Conservation (phyloP, 2,329 filamentous ascomycete species). For the Pseudogymnoascus sp. region DNA sequence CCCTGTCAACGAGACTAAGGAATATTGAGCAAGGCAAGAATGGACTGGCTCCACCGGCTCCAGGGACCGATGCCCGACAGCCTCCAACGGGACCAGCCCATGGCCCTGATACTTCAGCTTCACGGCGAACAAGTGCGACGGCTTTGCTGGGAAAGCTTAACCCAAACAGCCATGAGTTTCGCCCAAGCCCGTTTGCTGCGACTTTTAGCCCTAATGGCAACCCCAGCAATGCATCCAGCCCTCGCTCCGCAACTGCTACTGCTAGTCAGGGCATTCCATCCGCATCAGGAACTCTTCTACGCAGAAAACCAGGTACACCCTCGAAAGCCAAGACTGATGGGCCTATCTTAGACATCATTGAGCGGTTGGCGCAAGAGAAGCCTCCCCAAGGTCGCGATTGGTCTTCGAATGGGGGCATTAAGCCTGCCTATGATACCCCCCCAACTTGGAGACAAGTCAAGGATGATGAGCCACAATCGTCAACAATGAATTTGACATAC, state of each 20-base stretch:
- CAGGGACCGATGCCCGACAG: constrained; percentile 57
- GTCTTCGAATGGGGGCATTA: constrained; percentile 72
- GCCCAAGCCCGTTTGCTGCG: constrained; percentile 71
- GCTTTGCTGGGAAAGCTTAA: constrained; percentile 52
- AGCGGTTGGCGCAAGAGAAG: constrained; percentile 45
- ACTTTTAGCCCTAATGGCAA: constrained; percentile 65
- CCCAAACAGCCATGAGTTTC: constrained; percentile 68
- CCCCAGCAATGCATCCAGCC: constrained; percentile 61
- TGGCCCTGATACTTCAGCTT: constrained; percentile 42
- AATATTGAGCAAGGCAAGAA: constrained; percentile 18
- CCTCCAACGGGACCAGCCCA: constrained; percentile 68
- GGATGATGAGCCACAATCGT: constrained; percentile 62
- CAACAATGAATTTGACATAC: constrained; percentile 59
- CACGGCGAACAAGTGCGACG: constrained; percentile 43
- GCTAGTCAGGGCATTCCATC: constrained; percentile 27
- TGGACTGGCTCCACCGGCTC: constrained; percentile 21
- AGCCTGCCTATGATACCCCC: constrained; percentile 72
- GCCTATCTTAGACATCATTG: constrained; percentile 54
- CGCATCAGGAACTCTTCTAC: constrained; percentile 45
- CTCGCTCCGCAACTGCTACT: constrained; percentile 43
- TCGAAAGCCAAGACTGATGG: constrained; percentile 45
- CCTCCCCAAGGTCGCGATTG: constrained; percentile 53
- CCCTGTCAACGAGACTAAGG: constrained; percentile 22
- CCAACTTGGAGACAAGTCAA: constrained; percentile 73
- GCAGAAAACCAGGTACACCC: constrained; percentile 60